Evolutionary conservation across 2,329 filamentous ascomycete genomes (phyloP).

Genomic region (Cephalotrichum gorgonifer): DNA sequence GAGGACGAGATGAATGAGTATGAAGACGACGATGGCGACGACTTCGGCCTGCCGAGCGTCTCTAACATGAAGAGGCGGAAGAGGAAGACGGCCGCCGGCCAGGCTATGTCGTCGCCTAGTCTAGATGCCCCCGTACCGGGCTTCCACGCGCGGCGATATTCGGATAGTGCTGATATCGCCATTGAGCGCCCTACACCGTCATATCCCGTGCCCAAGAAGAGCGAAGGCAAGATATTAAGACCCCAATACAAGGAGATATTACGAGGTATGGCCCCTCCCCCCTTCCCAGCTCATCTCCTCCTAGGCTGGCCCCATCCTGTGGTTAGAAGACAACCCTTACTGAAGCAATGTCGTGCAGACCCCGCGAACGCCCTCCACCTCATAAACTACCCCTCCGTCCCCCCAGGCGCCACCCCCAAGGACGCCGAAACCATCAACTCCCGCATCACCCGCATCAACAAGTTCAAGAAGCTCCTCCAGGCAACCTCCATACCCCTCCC

Average conservation of each 20-base stretch:
- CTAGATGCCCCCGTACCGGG: conserved; percentile 17
- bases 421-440: conserved; percentile 80
- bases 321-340: too few relatives aligned
- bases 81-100: conserved; percentile 37
- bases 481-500: conserved; percentile 78
- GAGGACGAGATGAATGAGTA: conserved; percentile 69
- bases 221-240: conserved; percentile 87
- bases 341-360: too few relatives aligned
- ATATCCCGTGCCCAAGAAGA: conserved; percentile 82
- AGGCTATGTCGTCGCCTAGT: conserved; percentile 5
- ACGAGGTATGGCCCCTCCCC: conserved; percentile 35
- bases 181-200: conserved; percentile 73
- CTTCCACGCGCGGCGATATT: conserved; percentile 46
- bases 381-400: conserved; percentile 73
- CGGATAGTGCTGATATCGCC: conserved; percentile 88
- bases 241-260: conserved; percentile 98
- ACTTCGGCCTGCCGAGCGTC: conserved; percentile 88
- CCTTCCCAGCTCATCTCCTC: conserved; percentile 10
- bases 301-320: too few relatives aligned
- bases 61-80: conserved; percentile 78
- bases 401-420: conserved; percentile 65
- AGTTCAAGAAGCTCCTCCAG: conserved; percentile 94
- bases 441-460: conserved; percentile 89
- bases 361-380: conserved; percentile 92
- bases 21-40: conserved; percentile 80